These are phyloP conservation scores for Botryotinia calthae DNA, from an alignment of 2,329 filamentous ascomycete genomes.

Conservation along the genomic window DNA sequence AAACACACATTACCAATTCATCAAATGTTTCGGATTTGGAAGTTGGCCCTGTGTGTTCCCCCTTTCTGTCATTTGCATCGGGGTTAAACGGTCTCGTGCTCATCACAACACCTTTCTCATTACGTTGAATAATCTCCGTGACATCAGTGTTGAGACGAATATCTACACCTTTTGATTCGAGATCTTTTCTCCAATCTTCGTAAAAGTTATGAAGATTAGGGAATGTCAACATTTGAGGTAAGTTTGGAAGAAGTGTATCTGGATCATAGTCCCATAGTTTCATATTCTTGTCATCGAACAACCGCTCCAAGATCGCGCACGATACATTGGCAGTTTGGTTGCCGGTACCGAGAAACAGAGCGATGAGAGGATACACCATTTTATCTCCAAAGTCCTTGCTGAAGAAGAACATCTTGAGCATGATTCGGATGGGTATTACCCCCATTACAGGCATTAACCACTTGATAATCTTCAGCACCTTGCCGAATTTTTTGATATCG, in stretches of 20 bases:
- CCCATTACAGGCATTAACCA: constrained; percentile 60
- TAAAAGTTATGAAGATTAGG: constrained; percentile 62
- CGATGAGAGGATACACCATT: constrained; percentile 69
- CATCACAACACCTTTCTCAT: constrained; percentile 52
- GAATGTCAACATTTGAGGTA: constrained; percentile 66
- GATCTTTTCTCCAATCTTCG: constrained; percentile 54
- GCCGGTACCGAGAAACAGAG: constrained; percentile 68
- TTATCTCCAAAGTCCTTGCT: constrained; percentile 67
- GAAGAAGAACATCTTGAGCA: constrained; percentile 68
- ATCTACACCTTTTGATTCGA: constrained; percentile 54
- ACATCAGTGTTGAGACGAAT: constrained; percentile 57
- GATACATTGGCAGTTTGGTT: constrained; percentile 73
- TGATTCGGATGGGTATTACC: constrained; percentile 59
- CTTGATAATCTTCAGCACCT: constrained; percentile 46
- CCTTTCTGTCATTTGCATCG: constrained; percentile 48
- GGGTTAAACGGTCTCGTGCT: constrained; percentile 45
- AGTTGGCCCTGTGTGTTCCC: constrained; percentile 41
- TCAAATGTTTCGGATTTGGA: constrained; percentile 57
- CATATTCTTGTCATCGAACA: constrained; percentile 58
- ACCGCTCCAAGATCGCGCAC: constrained; percentile 61
- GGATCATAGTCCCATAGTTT: constrained; percentile 58
- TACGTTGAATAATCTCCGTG: constrained; percentile 50
- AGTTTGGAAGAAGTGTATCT: constrained; percentile 54
- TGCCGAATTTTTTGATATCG: constrained; percentile 54
- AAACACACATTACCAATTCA: constrained; percentile 63